Conservation (phyloP, 805 yeast species). For the Sugiyamaella mastotermitis region DNA sequence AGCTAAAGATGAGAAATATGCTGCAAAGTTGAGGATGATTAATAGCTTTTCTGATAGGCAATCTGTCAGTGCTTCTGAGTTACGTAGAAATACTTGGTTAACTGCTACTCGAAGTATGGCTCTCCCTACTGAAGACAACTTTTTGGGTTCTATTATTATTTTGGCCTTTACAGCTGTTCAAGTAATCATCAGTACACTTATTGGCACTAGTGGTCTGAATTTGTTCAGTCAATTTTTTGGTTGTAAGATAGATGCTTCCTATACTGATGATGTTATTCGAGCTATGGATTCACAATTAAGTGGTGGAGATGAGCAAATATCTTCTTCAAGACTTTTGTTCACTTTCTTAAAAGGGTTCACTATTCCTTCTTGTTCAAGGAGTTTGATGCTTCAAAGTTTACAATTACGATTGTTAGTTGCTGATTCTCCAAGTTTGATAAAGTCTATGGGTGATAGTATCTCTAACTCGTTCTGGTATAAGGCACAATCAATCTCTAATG, state of each 20-base stretch:
- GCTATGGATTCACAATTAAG: conserved; percentile 34
- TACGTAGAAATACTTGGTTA: conserved; percentile 21
- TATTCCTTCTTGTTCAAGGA: conserved; percentile 22
- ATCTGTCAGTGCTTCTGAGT: neutral
- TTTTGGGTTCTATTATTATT: conserved; percentile 9
- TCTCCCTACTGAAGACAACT: conserved; percentile 19
- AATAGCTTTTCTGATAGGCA: neutral
- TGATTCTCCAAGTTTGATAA: conserved; percentile 13
- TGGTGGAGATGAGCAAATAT: conserved; percentile 31
- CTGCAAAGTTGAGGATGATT: neutral
- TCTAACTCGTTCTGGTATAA: conserved; percentile 22
- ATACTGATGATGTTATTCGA: conserved; percentile 14
- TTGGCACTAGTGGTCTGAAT: conserved; percentile 23
- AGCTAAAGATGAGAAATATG: neutral
- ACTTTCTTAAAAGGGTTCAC: conserved; percentile 25
- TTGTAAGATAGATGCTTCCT: conserved; percentile 3
- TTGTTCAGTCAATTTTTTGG: conserved; percentile 15
- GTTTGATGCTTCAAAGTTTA: conserved; percentile 27
- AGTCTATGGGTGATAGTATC: conserved; percentile 13
- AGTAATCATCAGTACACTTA: conserved; percentile 17
- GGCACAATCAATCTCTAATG: conserved; percentile 1
- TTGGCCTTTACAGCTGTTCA: conserved; percentile 13
- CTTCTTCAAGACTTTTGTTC: conserved; percentile 21
- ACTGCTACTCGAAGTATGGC: conserved; percentile 21
- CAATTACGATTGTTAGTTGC: conserved; percentile 25